Evolutionary conservation across 2,329 filamentous ascomycete species (phyloP).

Genomic region (Fusarium pseudocircinatum): DNA sequence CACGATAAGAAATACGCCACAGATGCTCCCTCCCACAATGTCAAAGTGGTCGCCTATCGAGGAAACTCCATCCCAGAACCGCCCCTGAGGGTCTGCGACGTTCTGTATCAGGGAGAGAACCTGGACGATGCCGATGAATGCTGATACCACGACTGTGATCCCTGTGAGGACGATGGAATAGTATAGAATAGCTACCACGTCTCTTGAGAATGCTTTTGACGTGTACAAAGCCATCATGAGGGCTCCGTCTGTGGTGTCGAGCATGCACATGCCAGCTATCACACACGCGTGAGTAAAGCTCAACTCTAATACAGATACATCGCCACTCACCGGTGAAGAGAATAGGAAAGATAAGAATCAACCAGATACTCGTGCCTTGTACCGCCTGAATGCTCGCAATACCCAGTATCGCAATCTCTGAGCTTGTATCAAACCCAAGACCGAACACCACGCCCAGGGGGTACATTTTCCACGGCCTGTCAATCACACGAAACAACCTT

Average conservation of each 20-base stretch:
- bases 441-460: slow-evolving; percentile 89
- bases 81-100: slow-evolving; percentile 75
- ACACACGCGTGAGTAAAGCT: background rate
- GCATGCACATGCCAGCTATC: slow-evolving; percentile 88
- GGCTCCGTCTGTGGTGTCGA: slow-evolving; percentile 92
- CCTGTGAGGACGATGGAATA: slow-evolving; percentile 89
- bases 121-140: slow-evolving; percentile 88
- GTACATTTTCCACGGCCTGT: slow-evolving; percentile 94
- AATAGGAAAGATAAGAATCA: slow-evolving; percentile 90
- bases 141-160: slow-evolving; percentile 83
- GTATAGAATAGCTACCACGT: slow-evolving; percentile 90
- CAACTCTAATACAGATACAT: no score
- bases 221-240: slow-evolving; percentile 96
- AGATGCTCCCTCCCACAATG: slow-evolving; percentile 86
- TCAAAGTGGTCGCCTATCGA: slow-evolving; percentile 83
- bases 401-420: slow-evolving; percentile 90
- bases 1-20: slow-evolving; percentile 82
- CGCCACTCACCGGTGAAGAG: slow-evolving; percentile 78
- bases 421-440: slow-evolving; percentile 93
- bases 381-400: slow-evolving; percentile 89
- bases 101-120: slow-evolving; percentile 81
- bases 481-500: slow-evolving; percentile 77
- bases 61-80: slow-evolving; percentile 91
- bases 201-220: slow-evolving; percentile 77
- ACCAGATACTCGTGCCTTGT: slow-evolving; percentile 88